These are phyloP conservation scores for Petunia secreta DNA, from an alignment of 257 asterid species.

Conservation along the genomic window DNA sequence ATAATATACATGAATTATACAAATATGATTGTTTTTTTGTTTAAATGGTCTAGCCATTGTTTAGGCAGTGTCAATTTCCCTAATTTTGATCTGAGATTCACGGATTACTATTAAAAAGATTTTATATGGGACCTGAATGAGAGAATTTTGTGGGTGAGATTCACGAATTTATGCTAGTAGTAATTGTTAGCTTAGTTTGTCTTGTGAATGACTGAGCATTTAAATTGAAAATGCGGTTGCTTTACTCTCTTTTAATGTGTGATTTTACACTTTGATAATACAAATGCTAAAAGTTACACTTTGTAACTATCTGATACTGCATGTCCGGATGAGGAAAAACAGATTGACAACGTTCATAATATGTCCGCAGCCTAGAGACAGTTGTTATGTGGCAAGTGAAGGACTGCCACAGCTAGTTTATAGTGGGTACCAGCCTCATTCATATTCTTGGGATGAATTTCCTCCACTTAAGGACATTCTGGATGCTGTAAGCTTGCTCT, in stretches of 20 bases:
- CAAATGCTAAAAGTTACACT: not conserved
- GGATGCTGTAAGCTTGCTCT: constrained; percentile 56
- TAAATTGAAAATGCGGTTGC: not conserved
- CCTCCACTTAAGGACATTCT: constrained; percentile 76
- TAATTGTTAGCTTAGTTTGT: not conserved
- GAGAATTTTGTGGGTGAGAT: not conserved
- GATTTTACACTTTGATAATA: not conserved
- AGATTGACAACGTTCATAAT: not conserved
- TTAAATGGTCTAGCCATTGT: too few species aligned
- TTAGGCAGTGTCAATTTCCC: too few species aligned
- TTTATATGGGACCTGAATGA: not conserved
- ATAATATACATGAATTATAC: too few species aligned
- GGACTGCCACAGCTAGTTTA: constrained; percentile 73
- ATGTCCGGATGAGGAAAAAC: not conserved
- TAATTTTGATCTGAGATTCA: not conserved
- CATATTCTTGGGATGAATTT: constrained; percentile 89
- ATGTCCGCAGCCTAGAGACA: constrained; percentile 74
- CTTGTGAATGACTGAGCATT: not conserved
- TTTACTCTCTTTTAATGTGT: not conserved
- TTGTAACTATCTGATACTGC: not conserved
- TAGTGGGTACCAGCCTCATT: constrained; percentile 81
- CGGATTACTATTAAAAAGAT: not conserved
- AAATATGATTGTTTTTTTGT: too few species aligned
- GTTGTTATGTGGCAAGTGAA: constrained; percentile 76
- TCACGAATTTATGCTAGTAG: too few species aligned